A percentile compares a stretch with the other conserved stretches of the same genome.
Conservation (phyloP, 2,329 filamentous ascomycete species). For the Beauveria varroae region DNA sequence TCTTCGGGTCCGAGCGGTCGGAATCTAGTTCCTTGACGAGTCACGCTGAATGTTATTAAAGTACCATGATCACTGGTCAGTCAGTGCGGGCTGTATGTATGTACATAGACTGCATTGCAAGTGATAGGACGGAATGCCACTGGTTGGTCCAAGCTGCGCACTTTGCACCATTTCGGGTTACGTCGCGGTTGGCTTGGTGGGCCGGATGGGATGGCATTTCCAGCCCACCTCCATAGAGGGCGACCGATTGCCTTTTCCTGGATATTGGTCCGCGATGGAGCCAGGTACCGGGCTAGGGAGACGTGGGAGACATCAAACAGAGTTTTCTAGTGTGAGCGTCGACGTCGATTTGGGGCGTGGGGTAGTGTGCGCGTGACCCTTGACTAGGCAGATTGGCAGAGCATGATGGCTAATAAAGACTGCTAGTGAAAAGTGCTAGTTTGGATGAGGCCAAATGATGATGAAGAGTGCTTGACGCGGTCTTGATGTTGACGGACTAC, state of each 20-base stretch:
- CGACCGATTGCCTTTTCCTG: conserved; percentile 4
- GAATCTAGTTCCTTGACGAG: background rate
- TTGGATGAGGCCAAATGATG: background rate
- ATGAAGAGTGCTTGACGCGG: background rate
- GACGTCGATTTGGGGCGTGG: background rate
- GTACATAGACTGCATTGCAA: background rate
- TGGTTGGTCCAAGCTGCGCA: background rate
- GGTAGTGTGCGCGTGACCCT: background rate
- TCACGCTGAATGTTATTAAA: too few species aligned
- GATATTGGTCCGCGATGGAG: conserved; percentile 6
- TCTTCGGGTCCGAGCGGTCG: background rate
- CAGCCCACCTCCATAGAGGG: background rate
- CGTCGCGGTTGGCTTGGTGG: background rate
- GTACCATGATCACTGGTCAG: too few species aligned
- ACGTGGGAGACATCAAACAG: conserved; percentile 6
- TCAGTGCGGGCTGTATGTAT: background rate
- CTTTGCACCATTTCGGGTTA: background rate
- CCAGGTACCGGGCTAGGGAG: background rate
- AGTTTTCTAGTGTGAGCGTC: background rate
- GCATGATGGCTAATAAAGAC: background rate
- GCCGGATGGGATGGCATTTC: background rate
- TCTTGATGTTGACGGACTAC: background rate
- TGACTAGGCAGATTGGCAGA: background rate
- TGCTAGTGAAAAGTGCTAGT: background rate
- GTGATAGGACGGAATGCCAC: background rate